Evolutionary conservation across 2,329 filamentous ascomycete species (phyloP).

Genomic region (Sarocladium kiliense): DNA sequence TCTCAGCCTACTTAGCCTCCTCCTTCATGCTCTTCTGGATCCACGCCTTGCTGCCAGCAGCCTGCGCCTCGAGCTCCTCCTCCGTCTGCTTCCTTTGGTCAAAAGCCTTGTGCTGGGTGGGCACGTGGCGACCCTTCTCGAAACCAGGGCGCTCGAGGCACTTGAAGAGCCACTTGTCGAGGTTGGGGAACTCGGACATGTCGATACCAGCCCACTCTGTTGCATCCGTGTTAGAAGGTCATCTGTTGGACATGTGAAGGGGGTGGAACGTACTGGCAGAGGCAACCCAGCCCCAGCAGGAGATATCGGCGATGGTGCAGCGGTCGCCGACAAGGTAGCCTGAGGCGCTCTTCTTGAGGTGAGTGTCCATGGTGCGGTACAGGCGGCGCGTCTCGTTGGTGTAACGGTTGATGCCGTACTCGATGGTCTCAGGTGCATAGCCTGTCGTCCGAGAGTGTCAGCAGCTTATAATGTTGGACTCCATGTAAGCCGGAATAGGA

Average conservation of each 20-base stretch:
- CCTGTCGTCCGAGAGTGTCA: slow-evolving; percentile 25
- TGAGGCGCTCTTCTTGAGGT: slow-evolving; percentile 53
- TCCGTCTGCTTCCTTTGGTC: slow-evolving; percentile 36
- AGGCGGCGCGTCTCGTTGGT: slow-evolving; percentile 77
- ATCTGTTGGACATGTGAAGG: not conserved
- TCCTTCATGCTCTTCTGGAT: slow-evolving; percentile 65
- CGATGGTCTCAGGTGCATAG: slow-evolving; percentile 77
- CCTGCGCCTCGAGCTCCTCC: slow-evolving; percentile 52
- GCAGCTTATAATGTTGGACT: not conserved
- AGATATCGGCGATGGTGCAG: slow-evolving; percentile 72
- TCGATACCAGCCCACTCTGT: slow-evolving; percentile 42
- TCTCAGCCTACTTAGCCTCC: slow-evolving; percentile 42
- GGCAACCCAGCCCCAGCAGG: slow-evolving; percentile 74
- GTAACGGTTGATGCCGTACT: slow-evolving; percentile 80
- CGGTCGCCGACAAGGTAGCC: slow-evolving; percentile 63
- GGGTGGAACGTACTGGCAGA: slow-evolving; percentile 31
- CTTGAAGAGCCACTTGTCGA: slow-evolving; percentile 73
- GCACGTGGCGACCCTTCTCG: slow-evolving; percentile 70
- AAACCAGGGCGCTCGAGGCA: slow-evolving; percentile 65
- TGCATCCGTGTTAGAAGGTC: not conserved
- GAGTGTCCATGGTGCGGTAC: slow-evolving; percentile 70
- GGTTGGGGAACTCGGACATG: slow-evolving; percentile 66
- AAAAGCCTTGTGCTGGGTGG: slow-evolving; percentile 58
- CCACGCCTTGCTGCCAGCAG: slow-evolving; percentile 52
- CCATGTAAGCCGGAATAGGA: not conserved